These are phyloP conservation scores for Tagetes erecta DNA, from an alignment of 129 eudicot genomes.

Conservation along the genomic window DNA sequence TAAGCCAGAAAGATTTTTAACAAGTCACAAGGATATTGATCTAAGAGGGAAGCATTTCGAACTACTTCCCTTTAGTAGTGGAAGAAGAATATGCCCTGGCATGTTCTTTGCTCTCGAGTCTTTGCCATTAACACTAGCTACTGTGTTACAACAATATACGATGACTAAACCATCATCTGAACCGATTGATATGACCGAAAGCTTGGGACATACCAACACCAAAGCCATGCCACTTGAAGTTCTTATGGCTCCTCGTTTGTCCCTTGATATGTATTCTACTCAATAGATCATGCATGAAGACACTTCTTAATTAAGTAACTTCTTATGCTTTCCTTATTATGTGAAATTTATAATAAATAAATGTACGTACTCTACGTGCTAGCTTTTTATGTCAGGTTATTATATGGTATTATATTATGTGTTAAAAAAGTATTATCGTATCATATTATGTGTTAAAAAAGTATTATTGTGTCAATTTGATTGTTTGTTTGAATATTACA, in stretches of 20 bases:
- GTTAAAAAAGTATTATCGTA: too few species aligned
- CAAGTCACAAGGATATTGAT: slow-evolving; percentile 11
- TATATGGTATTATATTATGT: too few species aligned
- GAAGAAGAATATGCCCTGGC: slow-evolving; percentile 9
- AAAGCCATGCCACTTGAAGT: slow-evolving; percentile 32
- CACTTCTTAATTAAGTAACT: too few species aligned
- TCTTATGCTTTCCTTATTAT: too few species aligned
- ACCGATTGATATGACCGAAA: slow-evolving; percentile 33
- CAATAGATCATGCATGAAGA: too few species aligned
- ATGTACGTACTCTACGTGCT: too few species aligned
- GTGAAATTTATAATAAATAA: too few species aligned
- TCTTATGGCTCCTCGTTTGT: slow-evolving; percentile 25
- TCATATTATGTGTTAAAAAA: too few species aligned
- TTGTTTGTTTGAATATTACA: too few species aligned
- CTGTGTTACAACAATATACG: slow-evolving; percentile 31
- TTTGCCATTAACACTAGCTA: slow-evolving; percentile 17
- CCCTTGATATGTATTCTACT: not conserved
- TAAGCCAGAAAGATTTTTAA: not conserved
- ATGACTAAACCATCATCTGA: slow-evolving; percentile 11
- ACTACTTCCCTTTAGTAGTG: slow-evolving; percentile 34
- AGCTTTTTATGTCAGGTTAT: too few species aligned
- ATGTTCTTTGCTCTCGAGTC: slow-evolving; percentile 1
- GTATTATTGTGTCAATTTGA: too few species aligned
- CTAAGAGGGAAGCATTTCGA: slow-evolving; percentile 12
- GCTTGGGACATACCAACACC: not conserved